Conservation (phyloP, 345 rosid genomes). For the Hibiscus syriacus region DNA sequence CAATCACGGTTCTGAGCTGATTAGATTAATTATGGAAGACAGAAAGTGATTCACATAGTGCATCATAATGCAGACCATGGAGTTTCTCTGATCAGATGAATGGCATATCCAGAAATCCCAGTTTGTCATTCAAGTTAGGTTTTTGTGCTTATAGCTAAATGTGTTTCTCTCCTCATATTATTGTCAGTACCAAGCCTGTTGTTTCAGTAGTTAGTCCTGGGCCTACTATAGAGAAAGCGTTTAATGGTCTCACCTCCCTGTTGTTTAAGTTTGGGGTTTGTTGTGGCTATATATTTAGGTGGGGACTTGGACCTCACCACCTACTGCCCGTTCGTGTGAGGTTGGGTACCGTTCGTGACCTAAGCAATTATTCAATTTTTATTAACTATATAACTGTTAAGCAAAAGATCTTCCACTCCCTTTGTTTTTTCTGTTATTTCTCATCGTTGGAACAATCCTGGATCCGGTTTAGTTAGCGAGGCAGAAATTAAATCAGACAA, state of each 20-base stretch:
- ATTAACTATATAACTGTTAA: background rate
- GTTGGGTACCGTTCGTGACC: background rate
- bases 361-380: background rate
- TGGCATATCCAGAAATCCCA: background rate
- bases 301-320: background rate
- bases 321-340: background rate
- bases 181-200: background rate
- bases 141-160: background rate
- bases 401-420: background rate
- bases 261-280: slow-evolving; percentile 4
- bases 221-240: background rate
- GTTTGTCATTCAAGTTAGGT: background rate
- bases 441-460: background rate
- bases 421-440: background rate
- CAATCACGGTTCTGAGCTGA: background rate
- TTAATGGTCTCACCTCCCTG: background rate
- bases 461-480: background rate
- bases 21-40: background rate
- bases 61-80: background rate
- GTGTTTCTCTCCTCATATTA: background rate
- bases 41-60: background rate
- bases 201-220: background rate
- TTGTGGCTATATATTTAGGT: background rate
- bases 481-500: background rate
- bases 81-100: background rate